Percentiles rank a stretch among this genome's conserved stretches.
Evolutionary conservation across 306 rosid species (phyloP).

Genomic region (Dryas drummondii): DNA sequence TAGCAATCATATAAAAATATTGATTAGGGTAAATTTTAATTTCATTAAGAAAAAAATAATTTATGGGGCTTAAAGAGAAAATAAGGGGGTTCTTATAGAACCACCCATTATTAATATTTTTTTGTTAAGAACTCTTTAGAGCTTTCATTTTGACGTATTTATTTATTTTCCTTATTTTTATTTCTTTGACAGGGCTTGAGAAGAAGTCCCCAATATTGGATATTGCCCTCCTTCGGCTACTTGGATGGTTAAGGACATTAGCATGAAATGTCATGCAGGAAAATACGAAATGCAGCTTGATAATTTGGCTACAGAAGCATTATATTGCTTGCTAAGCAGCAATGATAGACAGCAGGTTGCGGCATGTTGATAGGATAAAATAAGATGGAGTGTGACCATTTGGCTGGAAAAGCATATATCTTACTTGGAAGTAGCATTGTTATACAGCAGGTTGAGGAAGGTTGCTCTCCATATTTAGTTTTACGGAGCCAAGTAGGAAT

Average conservation of each 20-base stretch:
- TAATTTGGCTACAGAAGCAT: constrained; percentile 14
- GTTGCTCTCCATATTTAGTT: background rate
- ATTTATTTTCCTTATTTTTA: constrained; percentile 16
- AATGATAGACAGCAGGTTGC: background rate
- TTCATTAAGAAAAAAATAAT: background rate
- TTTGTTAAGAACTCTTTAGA: background rate
- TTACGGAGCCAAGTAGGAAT: background rate
- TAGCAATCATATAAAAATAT: background rate
- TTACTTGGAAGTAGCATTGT: constrained; percentile 9
- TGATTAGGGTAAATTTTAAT: background rate
- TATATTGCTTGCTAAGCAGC: constrained; percentile 8
- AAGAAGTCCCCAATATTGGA: constrained; percentile 84
- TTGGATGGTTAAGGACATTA: constrained; percentile 77
- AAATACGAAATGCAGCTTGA: constrained; percentile 1
- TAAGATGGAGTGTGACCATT: background rate
- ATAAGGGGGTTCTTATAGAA: constrained; percentile 1
- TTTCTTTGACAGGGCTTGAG: constrained; percentile 61
- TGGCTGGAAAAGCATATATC: background rate
- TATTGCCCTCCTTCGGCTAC: constrained; percentile 64
- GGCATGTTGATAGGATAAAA: background rate
- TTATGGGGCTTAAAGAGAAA: background rate
- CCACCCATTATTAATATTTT: background rate
- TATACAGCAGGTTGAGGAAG: constrained; percentile 6
- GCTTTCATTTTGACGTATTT: background rate
- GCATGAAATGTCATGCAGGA: constrained; percentile 46